Evolutionary conservation across 768 basidiomycete genomes (phyloP), one percentile per base, ranked within the genome.

Genomic region (Tylopilus balloui): DNA sequence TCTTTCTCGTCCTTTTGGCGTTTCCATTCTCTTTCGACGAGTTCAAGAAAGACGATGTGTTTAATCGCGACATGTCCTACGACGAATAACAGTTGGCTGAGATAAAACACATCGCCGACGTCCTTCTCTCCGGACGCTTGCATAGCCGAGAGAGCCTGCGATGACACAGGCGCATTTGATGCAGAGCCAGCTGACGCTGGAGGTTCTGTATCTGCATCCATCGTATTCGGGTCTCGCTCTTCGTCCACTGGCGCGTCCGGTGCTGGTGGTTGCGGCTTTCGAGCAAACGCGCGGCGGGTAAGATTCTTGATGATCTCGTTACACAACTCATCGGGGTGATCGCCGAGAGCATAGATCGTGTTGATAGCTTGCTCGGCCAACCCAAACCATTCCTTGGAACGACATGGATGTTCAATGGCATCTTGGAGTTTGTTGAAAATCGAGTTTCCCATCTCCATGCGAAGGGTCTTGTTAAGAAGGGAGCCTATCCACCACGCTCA

Each of bases 51-150:
- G 14, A 95, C 93, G 49, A 97, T 91, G 42, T 99, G 95, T 67
- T 97, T 98, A 70, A 98, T 91, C 11, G 95, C 92, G 24, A 95
- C 88, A 65, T 98, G 96, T 0, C 96, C 96, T 17, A 97, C 92
- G 32, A 92, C 80, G 63, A 98, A 98, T 23, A 98, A 71, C n/a
- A 99, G 76, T 64, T 98, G 94, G 56, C 87, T 88, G 24, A 99
- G 78, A 54, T 86, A 81, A 64, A 96, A 96, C 4, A 87, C 83
- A 47, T 93, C 89, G 0, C 88, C 88, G 0, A 79, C 53, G 48
- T 90, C 87, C 39, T 77, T 75, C 40, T 67, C 69, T 17, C 58
- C 58, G 4, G 53, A 39, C 2, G 35, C 32, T 6, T 51, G 56
- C 6, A 42, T 27, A 6, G 45, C 9, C 3, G 54, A 59, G 15